A percentile compares a stretch with the other conserved stretches of the same genome.
phyloP scores from a whole-genome alignment of 345 rosid species.

The Firmiana major region DNA sequence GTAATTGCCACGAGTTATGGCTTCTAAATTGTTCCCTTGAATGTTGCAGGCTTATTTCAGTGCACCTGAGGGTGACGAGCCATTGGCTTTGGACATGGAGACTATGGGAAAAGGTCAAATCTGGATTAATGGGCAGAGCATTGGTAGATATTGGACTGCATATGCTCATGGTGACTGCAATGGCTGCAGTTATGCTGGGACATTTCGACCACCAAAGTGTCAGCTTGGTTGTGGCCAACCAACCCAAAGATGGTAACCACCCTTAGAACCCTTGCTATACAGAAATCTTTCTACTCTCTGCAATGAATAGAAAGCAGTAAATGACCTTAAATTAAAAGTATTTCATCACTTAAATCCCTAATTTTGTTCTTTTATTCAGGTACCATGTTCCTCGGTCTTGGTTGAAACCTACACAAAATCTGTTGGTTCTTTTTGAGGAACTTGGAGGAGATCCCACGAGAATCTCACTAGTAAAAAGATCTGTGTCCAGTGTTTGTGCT shows the following conservation, averaged over 20 bases:
- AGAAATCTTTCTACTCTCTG: background rate
- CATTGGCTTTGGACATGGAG: constrained; percentile 92
- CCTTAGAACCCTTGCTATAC: background rate
- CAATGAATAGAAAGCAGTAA: background rate
- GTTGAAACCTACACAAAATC: constrained; percentile 84
- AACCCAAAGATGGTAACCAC: constrained; percentile 70
- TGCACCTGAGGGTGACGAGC: constrained; percentile 90
- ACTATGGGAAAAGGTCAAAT: constrained; percentile 98
- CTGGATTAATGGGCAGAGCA: constrained; percentile 92
- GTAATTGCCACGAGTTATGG: background rate
- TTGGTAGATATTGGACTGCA: constrained; percentile 97
- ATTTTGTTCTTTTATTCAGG: constrained; percentile 35
- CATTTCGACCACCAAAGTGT: constrained; percentile 81
- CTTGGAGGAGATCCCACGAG: constrained; percentile 86
- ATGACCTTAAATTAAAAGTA: background rate
- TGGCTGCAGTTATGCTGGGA: constrained; percentile 72
- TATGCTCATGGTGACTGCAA: constrained; percentile 73
- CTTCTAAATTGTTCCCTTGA: background rate
- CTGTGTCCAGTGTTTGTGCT: constrained; percentile 75
- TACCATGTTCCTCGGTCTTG: constrained; percentile 91
- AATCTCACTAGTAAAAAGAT: constrained; percentile 81
- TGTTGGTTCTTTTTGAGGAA: constrained; percentile 89
- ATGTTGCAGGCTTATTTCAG: constrained; percentile 66
- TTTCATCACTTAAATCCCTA: constrained; percentile 1
- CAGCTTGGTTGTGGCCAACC: constrained; percentile 91